Percentiles rank a stretch among this genome's conserved stretches.
These are phyloP conservation scores for Plasmodium fragile DNA, from an alignment of 169 alveolate genomes.

Conservation along the genomic window DNA sequence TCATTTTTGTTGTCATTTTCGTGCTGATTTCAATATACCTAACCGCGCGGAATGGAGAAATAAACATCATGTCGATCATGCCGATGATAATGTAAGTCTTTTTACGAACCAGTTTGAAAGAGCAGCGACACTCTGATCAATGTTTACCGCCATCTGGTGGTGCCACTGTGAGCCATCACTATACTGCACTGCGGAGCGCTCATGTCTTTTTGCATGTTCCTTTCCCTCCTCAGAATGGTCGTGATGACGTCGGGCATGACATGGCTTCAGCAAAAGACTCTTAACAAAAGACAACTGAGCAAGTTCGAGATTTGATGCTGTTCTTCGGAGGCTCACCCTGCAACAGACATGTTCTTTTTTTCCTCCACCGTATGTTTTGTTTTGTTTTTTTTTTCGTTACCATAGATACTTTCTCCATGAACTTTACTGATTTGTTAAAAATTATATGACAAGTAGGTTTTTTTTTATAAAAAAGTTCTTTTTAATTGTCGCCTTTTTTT, in stretches of 20 bases:
- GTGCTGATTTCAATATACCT: slow-evolving; percentile 32
- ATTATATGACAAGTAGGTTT: not conserved
- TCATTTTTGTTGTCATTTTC: slow-evolving; percentile 32
- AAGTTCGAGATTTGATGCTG: slow-evolving; percentile 12
- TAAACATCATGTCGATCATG: slow-evolving; percentile 20
- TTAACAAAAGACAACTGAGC: slow-evolving; percentile 13
- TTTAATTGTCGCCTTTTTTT: not conserved
- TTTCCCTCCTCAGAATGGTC: slow-evolving; percentile 41
- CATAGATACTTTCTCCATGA: not conserved
- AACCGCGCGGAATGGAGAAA: slow-evolving; percentile 62
- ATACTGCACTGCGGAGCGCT: not conserved
- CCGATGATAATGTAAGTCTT: slow-evolving; percentile 43
- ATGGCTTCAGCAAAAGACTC: slow-evolving; percentile 42
- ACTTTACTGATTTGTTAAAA: not conserved
- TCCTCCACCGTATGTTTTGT: not conserved
- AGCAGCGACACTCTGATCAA: not conserved
- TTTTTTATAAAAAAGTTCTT: not conserved
- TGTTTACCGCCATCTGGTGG: not conserved
- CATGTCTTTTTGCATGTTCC: not conserved
- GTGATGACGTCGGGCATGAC: slow-evolving; percentile 58
- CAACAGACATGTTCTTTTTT: slow-evolving; percentile 4
- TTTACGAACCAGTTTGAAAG: not conserved
- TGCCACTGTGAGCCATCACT: not conserved
- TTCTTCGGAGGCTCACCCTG: not conserved
- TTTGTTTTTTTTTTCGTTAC: not conserved